These are phyloP conservation scores for Cladosporium sp. DNA, from an alignment of 2,329 filamentous ascomycete species.

Conservation along the genomic window DNA sequence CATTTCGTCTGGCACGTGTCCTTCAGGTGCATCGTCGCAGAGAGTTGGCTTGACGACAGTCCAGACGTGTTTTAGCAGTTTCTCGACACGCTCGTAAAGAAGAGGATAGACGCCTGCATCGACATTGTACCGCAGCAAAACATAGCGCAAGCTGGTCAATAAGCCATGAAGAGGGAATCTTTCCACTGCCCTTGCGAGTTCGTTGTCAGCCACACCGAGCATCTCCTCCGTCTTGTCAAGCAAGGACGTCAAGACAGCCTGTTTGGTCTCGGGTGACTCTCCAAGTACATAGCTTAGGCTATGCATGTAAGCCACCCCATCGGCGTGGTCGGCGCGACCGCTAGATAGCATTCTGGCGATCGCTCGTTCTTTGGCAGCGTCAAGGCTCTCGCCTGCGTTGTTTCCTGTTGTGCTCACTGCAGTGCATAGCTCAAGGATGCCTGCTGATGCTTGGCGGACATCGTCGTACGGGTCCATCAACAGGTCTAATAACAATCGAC, in stretches of 20 bases:
- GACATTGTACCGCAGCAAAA: slow-evolving; percentile 14
- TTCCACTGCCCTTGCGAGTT: slow-evolving; percentile 60
- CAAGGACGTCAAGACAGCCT: slow-evolving; percentile 21
- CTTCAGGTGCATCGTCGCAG: slow-evolving; percentile 93
- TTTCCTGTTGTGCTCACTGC: neutral
- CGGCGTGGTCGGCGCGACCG: slow-evolving; percentile 84
- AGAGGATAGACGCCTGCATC: slow-evolving; percentile 39
- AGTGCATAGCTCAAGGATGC: slow-evolving; percentile 23
- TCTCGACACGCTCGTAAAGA: slow-evolving; percentile 37
- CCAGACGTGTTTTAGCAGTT: slow-evolving; percentile 65
- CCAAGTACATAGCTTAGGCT: slow-evolving; percentile 59
- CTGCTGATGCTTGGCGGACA: slow-evolving; percentile 58
- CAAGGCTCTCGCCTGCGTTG: neutral
- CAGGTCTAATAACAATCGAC: slow-evolving; percentile 69
- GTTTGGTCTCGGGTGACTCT: neutral
- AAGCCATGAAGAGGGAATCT: slow-evolving; percentile 43
- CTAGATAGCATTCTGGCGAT: slow-evolving; percentile 62
- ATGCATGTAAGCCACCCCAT: slow-evolving; percentile 77
- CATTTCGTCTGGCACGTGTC: slow-evolving; percentile 73
- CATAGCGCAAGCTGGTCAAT: slow-evolving; percentile 30
- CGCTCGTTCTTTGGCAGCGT: slow-evolving; percentile 25
- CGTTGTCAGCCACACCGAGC: slow-evolving; percentile 56
- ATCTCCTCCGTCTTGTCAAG: slow-evolving; percentile 58
- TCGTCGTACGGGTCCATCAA: slow-evolving; percentile 91
- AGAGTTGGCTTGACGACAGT: slow-evolving; percentile 68